Evolutionary conservation across 73 alveolate genomes (phyloP), one percentile per base, ranked within the genome.

Genomic region (Breviolum minutum): DNA sequence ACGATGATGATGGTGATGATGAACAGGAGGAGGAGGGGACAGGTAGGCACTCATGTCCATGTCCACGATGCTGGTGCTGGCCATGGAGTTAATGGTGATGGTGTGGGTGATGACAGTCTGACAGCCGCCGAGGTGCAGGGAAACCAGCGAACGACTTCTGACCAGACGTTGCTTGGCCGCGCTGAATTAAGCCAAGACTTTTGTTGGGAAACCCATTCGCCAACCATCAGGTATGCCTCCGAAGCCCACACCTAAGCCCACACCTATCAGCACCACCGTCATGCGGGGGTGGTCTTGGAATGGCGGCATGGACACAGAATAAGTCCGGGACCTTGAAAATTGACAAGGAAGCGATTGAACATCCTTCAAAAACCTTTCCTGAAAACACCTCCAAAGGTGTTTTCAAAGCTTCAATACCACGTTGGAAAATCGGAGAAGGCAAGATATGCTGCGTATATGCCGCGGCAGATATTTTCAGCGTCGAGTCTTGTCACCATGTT

Each of bases 51-150:
- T 3, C 5, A 40, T 40, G 54, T 40, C 54, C 54, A 40, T 40
- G 54, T 40, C 54, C 54, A 40, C n/a, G n/a, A n/a, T n/a, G n/a
- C n/a, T n/a, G n/a, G n/a, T n/a, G n/a, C n/a, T n/a, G n/a, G n/a
- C n/a, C n/a, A n/a, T n/a, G n/a, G n/a, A n/a, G n/a, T n/a, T n/a
- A n/a, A n/a, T 40, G 3, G 54, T 40, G 54, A 40, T 40, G 54
- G 54, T 40, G 3, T 40, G 3, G 54, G 54, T 40, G 54, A 40
- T 40, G 54, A 40, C 54, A 40, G 54, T 3, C 54, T n/a, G n/a
- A n/a, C n/a, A n/a, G 54, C 54, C 54, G 54, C 68, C 60, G 7
- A 82, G 91, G 91, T 82, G 74, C 91, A 82, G 74, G 54, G 91
- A 17, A 8, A 82, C 73, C 26, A 82, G 74, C 54, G 91, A 82